Evolutionary conservation across 805 yeast genomes (phyloP).

Genomic region (Metschnikowia gruessii): DNA sequence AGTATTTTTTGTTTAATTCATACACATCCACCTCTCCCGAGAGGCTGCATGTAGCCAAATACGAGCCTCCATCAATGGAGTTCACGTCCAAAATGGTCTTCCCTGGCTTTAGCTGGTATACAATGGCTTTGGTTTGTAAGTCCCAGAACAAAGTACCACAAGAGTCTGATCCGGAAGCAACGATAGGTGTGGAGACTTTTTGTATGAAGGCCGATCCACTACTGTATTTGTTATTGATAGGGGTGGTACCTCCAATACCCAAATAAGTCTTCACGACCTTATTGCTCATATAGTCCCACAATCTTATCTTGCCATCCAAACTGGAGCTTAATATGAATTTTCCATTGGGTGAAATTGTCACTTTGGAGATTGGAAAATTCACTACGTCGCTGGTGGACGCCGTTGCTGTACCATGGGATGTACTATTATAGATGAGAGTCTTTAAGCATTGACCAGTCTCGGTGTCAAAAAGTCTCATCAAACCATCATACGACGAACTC

Average conservation of each 20-base stretch:
- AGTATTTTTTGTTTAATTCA: constrained; percentile 9
- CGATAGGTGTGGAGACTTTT: constrained; percentile 32
- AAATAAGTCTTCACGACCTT: constrained; percentile 71
- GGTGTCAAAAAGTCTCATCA: constrained; percentile 84
- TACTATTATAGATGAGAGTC: constrained; percentile 74
- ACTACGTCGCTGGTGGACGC: constrained; percentile 51
- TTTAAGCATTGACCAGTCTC: constrained; percentile 88
- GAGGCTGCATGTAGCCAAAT: constrained; percentile 30
- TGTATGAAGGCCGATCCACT: constrained; percentile 53
- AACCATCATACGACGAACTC: constrained; percentile 88
- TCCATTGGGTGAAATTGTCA: constrained; percentile 76
- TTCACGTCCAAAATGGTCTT: constrained; percentile 45
- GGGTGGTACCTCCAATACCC: constrained; percentile 26
- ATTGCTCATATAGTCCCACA: constrained; percentile 87
- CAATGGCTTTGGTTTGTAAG: constrained; percentile 55
- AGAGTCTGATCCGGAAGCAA: constrained; percentile 61
- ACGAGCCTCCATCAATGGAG: constrained; percentile 33
- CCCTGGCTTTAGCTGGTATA: constrained; percentile 24
- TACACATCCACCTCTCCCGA: constrained; percentile 16
- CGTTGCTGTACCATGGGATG: constrained; percentile 57
- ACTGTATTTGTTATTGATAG: constrained; percentile 50
- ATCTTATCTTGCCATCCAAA: constrained; percentile 69
- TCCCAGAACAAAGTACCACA: constrained; percentile 63
- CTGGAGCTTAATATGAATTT: constrained; percentile 74
- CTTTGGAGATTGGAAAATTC: constrained; percentile 70